These are phyloP conservation scores for Glomus cerebriforme DNA, from an alignment of 192 early-diverging fungal genomes.

Conservation along the genomic window DNA sequence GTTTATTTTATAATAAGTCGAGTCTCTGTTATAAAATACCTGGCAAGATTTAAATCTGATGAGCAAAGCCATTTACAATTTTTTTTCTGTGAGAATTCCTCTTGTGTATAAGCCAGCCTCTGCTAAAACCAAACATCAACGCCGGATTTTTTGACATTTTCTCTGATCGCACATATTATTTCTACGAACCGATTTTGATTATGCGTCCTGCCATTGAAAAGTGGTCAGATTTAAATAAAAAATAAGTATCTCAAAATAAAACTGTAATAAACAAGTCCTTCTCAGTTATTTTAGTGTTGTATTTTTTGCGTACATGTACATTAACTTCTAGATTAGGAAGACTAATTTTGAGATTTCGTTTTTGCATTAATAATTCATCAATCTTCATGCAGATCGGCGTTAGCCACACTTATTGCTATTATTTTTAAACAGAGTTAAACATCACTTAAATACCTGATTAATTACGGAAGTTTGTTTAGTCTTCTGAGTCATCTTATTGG, in stretches of 20 bases:
- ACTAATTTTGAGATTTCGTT: no score
- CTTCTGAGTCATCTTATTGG: no score
- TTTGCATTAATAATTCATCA: no score
- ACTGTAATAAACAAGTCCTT: background rate
- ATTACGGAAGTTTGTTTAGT: background rate
- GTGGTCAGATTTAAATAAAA: no score
- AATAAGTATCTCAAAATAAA: background rate
- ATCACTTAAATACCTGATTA: background rate
- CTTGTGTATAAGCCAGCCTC: background rate
- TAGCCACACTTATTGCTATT: background rate
- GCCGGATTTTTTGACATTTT: no score
- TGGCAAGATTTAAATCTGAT: background rate
- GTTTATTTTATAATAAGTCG: conserved; percentile 1
- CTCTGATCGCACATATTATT: no score
- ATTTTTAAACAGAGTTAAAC: background rate
- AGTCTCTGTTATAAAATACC: background rate
- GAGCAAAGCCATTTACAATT: background rate
- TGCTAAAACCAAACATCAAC: no score
- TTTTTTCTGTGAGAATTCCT: background rate
- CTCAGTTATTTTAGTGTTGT: background rate
- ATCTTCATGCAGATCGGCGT: background rate
- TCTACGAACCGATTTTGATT: no score
- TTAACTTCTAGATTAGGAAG: background rate
- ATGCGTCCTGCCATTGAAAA: no score
- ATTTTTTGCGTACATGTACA: background rate